A percentile compares a stretch with the other conserved stretches of the same genome.
Conservation (phyloP, 352 stramenopile genomes). For the Phytophthora brassicae region DNA sequence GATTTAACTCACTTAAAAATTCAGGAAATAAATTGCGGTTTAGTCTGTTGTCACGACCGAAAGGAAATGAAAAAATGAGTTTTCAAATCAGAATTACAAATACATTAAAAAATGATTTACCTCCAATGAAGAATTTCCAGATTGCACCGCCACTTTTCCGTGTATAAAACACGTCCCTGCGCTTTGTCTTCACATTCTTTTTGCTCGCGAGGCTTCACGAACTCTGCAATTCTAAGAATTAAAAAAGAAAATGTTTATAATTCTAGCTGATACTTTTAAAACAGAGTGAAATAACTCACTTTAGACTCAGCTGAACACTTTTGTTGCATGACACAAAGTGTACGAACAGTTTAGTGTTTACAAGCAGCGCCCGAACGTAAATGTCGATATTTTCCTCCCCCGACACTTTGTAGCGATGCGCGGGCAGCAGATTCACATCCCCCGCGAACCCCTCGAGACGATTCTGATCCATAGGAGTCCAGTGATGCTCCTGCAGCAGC, state of each 20-base stretch:
- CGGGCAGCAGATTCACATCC: slow-evolving; percentile 40
- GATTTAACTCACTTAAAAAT: slow-evolving; percentile 16
- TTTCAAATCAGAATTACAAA: not conserved
- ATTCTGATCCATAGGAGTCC: slow-evolving; percentile 1
- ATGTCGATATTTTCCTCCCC: slow-evolving; percentile 14
- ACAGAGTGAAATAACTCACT: slow-evolving; percentile 21
- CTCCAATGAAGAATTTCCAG: slow-evolving; percentile 48
- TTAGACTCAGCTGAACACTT: slow-evolving; percentile 35
- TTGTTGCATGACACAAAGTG: slow-evolving; percentile 42
- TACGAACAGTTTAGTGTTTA: slow-evolving; percentile 43
- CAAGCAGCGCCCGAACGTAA: slow-evolving; percentile 35
- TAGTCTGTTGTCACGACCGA: slow-evolving; percentile 22
- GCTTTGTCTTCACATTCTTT: not conserved
- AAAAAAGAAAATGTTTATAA: slow-evolving; percentile 15
- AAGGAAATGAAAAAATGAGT: not conserved
- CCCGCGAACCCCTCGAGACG: slow-evolving; percentile 24
- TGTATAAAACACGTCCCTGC: slow-evolving; percentile 10
- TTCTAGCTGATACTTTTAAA: not conserved
- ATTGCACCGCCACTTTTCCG: slow-evolving; percentile 38
- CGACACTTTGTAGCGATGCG: slow-evolving; percentile 18
- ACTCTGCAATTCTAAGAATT: slow-evolving; percentile 38
- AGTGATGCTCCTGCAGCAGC: slow-evolving; percentile 31
- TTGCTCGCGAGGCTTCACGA: slow-evolving; percentile 29
- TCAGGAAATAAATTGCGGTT: slow-evolving; percentile 46
- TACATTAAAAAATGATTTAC: slow-evolving; percentile 6